A percentile compares a stretch with the other conserved stretches of the same genome.
Evolutionary conservation across 495 filamentous ascomycete genomes (phyloP).

Genomic region (Penicillium argentinense): DNA sequence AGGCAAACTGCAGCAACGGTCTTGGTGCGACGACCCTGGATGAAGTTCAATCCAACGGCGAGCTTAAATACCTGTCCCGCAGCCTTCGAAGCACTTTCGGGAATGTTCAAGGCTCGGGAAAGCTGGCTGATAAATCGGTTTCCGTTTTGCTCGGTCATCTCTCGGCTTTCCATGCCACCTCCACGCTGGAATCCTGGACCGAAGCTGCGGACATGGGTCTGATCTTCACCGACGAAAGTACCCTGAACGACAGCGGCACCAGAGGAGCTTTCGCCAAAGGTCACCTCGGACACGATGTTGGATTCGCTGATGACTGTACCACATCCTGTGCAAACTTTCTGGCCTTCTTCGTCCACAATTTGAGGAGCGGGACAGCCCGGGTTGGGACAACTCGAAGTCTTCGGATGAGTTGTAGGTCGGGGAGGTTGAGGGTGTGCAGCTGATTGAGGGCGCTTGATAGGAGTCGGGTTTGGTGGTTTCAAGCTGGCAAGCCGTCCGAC

Average conservation of each 20-base stretch:
- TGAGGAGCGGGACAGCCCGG: constrained; percentile 48
- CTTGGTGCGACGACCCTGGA: constrained; percentile 81
- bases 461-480: constrained; percentile 33
- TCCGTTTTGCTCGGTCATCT: constrained; percentile 67
- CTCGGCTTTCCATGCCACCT: constrained; percentile 61
- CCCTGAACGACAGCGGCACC: constrained; percentile 93
- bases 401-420: constrained; percentile 41
- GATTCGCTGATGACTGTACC: constrained; percentile 77
- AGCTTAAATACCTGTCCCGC: constrained; percentile 77
- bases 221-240: constrained; percentile 78
- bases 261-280: constrained; percentile 77
- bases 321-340: constrained; percentile 73
- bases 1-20: constrained; percentile 83
- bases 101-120: constrained; percentile 53
- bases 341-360: constrained; percentile 54
- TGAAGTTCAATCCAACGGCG: constrained; percentile 71
- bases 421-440: constrained; percentile 34
- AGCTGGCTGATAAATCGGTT: constrained; percentile 54
- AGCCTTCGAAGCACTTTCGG: constrained; percentile 56
- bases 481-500: constrained; percentile 44
- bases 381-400: constrained; percentile 47
- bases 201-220: constrained; percentile 63
- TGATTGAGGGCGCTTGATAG: constrained; percentile 40
- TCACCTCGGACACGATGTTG: constrained; percentile 88
- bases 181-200: constrained; percentile 57